phyloP scores from a whole-genome alignment of 129 eudicot genomes.

The Flaveria brownii region DNA sequence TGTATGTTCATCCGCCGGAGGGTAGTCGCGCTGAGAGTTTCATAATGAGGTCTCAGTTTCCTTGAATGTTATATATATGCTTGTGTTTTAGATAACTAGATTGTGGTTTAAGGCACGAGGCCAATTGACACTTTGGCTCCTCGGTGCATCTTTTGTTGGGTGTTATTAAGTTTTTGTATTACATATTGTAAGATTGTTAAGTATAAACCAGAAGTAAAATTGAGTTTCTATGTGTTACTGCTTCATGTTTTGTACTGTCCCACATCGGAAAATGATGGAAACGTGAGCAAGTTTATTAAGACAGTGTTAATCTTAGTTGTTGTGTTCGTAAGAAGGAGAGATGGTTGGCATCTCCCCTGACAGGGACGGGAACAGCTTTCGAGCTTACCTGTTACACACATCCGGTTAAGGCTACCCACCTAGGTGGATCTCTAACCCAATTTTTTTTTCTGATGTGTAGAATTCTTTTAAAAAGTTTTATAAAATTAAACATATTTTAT shows the following conservation, averaged over 20 bases:
- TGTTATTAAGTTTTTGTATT: neutral
- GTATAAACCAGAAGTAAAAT: no score
- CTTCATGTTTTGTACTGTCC: neutral
- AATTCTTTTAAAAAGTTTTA: no score
- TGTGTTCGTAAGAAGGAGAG: slow-evolving; percentile 16
- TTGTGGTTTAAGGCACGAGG: neutral
- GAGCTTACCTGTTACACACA: slow-evolving; percentile 54
- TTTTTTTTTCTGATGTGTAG: slow-evolving; percentile 9
- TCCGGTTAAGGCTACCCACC: slow-evolving; percentile 63
- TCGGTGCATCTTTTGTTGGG: neutral
- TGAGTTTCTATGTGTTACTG: no score
- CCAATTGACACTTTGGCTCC: slow-evolving; percentile 23
- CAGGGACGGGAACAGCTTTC: slow-evolving; percentile 62
- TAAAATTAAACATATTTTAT: no score
- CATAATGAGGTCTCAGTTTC: slow-evolving; percentile 18
- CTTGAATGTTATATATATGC: neutral
- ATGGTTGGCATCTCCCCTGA: slow-evolving; percentile 49
- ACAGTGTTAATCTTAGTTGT: rapidly evolving
- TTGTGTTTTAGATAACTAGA: no score
- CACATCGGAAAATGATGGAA: neutral
- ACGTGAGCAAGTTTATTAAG: neutral
- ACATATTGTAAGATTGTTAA: slow-evolving; percentile 20
- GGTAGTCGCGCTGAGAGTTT: slow-evolving; percentile 14
- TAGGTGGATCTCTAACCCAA: slow-evolving; percentile 52
- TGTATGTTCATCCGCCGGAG: slow-evolving; percentile 15